Evolutionary conservation across 2,329 filamentous ascomycete genomes (phyloP).

Genomic region (Pestalotiopsis sp.): DNA sequence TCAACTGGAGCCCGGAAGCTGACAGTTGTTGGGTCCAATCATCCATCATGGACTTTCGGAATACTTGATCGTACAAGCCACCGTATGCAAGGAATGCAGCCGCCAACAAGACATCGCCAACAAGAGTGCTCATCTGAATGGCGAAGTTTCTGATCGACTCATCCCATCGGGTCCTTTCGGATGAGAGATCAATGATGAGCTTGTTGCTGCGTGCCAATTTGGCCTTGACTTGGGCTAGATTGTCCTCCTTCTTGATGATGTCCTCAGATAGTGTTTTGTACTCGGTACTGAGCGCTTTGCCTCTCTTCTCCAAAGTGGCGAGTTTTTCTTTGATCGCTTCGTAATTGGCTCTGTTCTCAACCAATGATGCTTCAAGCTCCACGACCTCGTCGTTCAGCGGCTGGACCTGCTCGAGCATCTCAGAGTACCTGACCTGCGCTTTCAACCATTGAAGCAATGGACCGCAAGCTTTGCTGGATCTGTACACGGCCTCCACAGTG

Average conservation of each 20-base stretch:
- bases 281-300: slow-evolving; percentile 92
- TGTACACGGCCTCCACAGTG: slow-evolving; percentile 93
- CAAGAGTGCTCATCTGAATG: slow-evolving; percentile 93
- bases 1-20: slow-evolving; percentile 90
- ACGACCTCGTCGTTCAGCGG: slow-evolving; percentile 67
- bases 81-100: slow-evolving; percentile 96
- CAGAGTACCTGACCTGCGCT: slow-evolving; percentile 97
- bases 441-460: slow-evolving; percentile 96
- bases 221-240: slow-evolving; percentile 95
- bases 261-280: slow-evolving; percentile 96
- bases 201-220: slow-evolving; percentile 97
- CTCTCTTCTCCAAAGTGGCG: slow-evolving; percentile 80
- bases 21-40: slow-evolving; percentile 95
- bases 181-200: slow-evolving; percentile 91
- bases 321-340: slow-evolving; percentile 44
- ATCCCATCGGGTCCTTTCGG: slow-evolving; percentile 92
- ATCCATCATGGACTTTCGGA: slow-evolving; percentile 96
- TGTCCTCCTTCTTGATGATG: slow-evolving; percentile 93
- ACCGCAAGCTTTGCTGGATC: slow-evolving; percentile 94
- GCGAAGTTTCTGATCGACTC: slow-evolving; percentile 97
- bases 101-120: slow-evolving; percentile 94
- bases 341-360: background rate
- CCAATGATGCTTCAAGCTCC: slow-evolving; percentile 64
- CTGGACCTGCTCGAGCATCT: slow-evolving; percentile 91
- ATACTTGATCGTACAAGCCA: slow-evolving; percentile 96